Evolutionary conservation across 1,284 basidiomycete genomes (phyloP), one percentile per base, ranked within the genome.

Genomic region (Abortiporus biennis): DNA sequence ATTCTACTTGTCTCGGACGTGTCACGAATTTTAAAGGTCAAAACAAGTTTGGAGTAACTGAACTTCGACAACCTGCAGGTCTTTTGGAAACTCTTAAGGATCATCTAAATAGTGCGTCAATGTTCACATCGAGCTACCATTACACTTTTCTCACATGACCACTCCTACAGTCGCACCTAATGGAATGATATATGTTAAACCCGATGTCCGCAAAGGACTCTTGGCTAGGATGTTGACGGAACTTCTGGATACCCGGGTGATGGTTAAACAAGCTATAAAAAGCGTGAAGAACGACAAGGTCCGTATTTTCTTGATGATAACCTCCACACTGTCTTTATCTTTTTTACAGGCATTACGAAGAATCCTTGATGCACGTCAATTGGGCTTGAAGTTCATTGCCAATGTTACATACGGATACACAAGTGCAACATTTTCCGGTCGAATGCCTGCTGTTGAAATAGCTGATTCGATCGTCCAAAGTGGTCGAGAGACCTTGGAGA

Each of bases 391-490:
- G 62, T 89, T 84, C 49, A 89, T 85, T 36, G 78, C 80, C 46
- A 93, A 95, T 55, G 92, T 95, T 27, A 93, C 90, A 0, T 97
- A 97, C 56, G 94, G 94, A 0, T 99, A 99, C 60, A 97, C 93
- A 0, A 78, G 85, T 45, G 95, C 95, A 1, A 86, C 86, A 1
- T 97, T 83, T 56, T 97, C 93, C 13, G 95, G 96, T 2, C 74
- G 95, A 36, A 99, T 99, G 96, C 95, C 96, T 15, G 92, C 91
- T 16, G 94, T 98, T 15, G 94, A 98, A 65, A 91, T 99, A 30
- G 96, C 95, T 0, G 95, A 99, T 58, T 92, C 92, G 43, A 98
- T 99, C 50, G 95, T 99, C 0, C 94, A 98, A 65, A 93, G 81
- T 16, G 95, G 95, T 2, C 74, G 95, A 29, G 94, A 98, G 65